phyloP scores from a whole-genome alignment of 805 yeast genomes.

The Schwanniomyces occidentalis region DNA sequence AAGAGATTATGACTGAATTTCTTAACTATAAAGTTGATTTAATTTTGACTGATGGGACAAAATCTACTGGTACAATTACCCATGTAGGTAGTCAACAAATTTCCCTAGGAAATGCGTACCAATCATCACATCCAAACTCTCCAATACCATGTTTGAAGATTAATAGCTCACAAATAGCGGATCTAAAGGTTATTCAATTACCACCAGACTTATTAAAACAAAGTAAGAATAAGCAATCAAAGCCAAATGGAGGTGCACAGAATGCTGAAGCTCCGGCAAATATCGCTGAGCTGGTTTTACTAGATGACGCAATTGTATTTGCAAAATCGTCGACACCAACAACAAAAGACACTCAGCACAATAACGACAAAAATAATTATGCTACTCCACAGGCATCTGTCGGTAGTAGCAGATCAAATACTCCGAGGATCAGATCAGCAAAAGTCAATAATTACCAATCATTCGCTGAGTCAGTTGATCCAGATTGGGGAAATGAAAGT shows the following conservation, averaged over 20 bases:
- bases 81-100: conserved; percentile 31
- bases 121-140: conserved; percentile 12
- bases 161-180: conserved; percentile 44
- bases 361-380: conserved; percentile 2
- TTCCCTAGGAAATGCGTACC: conserved; percentile 23
- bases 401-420: conserved; percentile 6
- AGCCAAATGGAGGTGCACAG: conserved; percentile 13
- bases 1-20: conserved; percentile 42
- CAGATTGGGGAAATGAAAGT: conserved; percentile 48
- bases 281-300: conserved; percentile 4
- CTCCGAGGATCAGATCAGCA: conserved; percentile 7
- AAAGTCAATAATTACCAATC: conserved; percentile 5
- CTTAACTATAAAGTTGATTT: conserved; percentile 41
- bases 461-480: conserved; percentile 24
- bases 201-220: conserved; percentile 35
- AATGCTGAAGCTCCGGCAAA: conserved; percentile 1
- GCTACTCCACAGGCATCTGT: conserved; percentile 5
- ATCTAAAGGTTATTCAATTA: conserved; percentile 56
- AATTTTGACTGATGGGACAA: conserved; percentile 38
- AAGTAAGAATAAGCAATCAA: conserved; percentile 16
- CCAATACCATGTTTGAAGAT: conserved; percentile 16
- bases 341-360: conserved; percentile 11
- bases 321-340: conserved; percentile 16
- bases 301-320: conserved; percentile 31
- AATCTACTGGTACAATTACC: conserved; percentile 32